A percentile compares a stretch with the other conserved stretches of the same genome.
Conservation (phyloP, 768 basidiomycete species). For the Lanmaoa pseudosensibilis region DNA sequence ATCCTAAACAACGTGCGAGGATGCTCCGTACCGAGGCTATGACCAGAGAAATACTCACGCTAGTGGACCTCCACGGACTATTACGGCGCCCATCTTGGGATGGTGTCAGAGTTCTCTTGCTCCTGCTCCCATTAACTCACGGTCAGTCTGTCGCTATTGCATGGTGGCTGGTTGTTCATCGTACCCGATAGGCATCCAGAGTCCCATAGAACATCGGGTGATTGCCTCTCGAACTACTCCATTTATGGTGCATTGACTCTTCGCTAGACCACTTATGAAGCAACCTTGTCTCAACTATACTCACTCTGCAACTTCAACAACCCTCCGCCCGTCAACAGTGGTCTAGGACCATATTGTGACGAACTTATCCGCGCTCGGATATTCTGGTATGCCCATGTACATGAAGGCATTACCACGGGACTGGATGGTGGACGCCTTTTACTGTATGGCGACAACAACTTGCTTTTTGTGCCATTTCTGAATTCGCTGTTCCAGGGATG, state of each 20-base stretch:
- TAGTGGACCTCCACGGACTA: conserved; percentile 78
- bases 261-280: conserved; percentile 68
- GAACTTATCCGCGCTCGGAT: conserved; percentile 68
- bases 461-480: not conserved
- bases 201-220: conserved; percentile 26
- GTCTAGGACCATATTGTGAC: conserved; percentile 57
- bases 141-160: conserved; percentile 45
- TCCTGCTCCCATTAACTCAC: conserved; percentile 81
- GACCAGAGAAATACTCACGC: conserved; percentile 71
- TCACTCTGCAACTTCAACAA: conserved; percentile 62
- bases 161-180: conserved; percentile 8
- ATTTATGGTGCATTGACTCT: conserved; percentile 5
- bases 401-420: conserved; percentile 81
- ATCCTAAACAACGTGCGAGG: conserved; percentile 42
- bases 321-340: conserved; percentile 46
- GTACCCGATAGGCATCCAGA: conserved; percentile 26
- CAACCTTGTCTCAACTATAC: conserved; percentile 79
- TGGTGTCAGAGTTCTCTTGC: conserved; percentile 74
- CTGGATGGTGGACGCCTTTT: conserved; percentile 82
- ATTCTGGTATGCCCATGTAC: conserved; percentile 87
- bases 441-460: conserved; percentile 51
- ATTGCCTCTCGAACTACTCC: not conserved
- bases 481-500: conserved; percentile 44
- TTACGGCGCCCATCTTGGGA: conserved; percentile 85
- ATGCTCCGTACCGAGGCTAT: conserved; percentile 64